Evolutionary conservation across 805 yeast genomes (phyloP).

Genomic region (Saccharomycopsis guyanensis): DNA sequence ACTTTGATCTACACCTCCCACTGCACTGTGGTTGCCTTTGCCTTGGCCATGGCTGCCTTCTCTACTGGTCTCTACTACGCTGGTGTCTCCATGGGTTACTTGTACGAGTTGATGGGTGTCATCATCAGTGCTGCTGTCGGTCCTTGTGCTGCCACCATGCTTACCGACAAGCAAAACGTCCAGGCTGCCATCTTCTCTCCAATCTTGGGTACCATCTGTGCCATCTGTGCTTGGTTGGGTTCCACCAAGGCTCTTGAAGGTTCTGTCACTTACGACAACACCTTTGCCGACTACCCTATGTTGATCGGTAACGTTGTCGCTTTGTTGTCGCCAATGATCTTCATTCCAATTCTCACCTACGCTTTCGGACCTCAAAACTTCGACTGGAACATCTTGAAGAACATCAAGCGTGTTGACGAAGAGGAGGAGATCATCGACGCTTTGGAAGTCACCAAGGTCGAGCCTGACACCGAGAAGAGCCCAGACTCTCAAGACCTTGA

Average conservation of each 20-base stretch:
- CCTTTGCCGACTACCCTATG: slow-evolving; percentile 88
- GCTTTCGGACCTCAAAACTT: slow-evolving; percentile 63
- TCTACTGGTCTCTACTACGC: slow-evolving; percentile 78
- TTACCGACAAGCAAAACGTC: slow-evolving; percentile 56
- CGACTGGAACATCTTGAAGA: slow-evolving; percentile 59
- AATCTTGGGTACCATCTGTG: slow-evolving; percentile 63
- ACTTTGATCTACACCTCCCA: slow-evolving; percentile 65
- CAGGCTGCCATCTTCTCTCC: slow-evolving; percentile 73
- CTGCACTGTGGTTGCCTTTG: slow-evolving; percentile 51
- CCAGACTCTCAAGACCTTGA: slow-evolving; percentile 10
- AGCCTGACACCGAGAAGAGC: slow-evolving; percentile 21
- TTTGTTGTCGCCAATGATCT: slow-evolving; percentile 58
- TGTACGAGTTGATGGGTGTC: slow-evolving; percentile 84
- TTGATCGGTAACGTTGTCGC: slow-evolving; percentile 84
- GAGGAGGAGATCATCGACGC: slow-evolving; percentile 52
- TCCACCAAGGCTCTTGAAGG: slow-evolving; percentile 39
- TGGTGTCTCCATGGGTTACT: slow-evolving; percentile 77
- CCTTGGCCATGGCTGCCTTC: slow-evolving; percentile 68
- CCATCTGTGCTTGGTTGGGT: slow-evolving; percentile 63
- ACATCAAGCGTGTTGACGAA: slow-evolving; percentile 62
- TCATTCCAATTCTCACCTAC: slow-evolving; percentile 58
- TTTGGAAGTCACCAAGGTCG: slow-evolving; percentile 25
- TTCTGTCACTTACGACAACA: slow-evolving; percentile 38
- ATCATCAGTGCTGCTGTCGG: slow-evolving; percentile 82
- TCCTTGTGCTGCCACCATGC: slow-evolving; percentile 61